Conservation (phyloP, 129 eudicot genomes). For the Flaveria sonorensis region DNA sequence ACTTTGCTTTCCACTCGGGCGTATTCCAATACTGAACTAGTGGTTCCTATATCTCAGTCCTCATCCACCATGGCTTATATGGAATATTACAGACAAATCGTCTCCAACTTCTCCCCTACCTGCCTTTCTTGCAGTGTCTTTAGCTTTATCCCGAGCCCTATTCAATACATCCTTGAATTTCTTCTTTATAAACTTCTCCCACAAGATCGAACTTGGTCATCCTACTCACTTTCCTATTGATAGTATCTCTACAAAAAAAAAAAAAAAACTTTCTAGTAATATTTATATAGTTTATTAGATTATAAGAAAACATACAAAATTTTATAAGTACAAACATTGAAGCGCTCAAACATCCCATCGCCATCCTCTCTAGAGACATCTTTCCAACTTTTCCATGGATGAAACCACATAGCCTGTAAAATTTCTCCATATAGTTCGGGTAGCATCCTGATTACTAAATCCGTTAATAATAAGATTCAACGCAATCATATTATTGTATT, state of each 20-base stretch:
- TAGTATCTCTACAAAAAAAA: too few relatives aligned
- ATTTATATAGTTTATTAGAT: too few relatives aligned
- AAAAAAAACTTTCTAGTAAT: too few relatives aligned
- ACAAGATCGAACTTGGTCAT: background rate
- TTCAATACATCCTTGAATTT: background rate
- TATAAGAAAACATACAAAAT: too few relatives aligned
- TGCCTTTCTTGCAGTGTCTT: background rate
- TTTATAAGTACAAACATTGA: background rate
- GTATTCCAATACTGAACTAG: background rate
- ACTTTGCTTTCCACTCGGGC: too few relatives aligned
- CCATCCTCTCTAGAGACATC: background rate
- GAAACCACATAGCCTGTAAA: background rate
- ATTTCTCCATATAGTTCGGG: background rate
- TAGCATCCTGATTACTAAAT: background rate
- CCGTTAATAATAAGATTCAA: background rate
- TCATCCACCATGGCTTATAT: background rate
- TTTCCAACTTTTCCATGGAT: constrained; percentile 5
- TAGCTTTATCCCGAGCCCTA: background rate
- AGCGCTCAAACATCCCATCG: background rate
- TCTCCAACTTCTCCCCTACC: background rate
- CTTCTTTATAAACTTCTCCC: background rate
- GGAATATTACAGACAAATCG: background rate
- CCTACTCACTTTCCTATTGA: background rate
- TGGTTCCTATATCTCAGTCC: background rate
- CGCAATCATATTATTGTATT: background rate